Conservation (phyloP, 805 yeast species). For the Pichia paraexigua region DNA sequence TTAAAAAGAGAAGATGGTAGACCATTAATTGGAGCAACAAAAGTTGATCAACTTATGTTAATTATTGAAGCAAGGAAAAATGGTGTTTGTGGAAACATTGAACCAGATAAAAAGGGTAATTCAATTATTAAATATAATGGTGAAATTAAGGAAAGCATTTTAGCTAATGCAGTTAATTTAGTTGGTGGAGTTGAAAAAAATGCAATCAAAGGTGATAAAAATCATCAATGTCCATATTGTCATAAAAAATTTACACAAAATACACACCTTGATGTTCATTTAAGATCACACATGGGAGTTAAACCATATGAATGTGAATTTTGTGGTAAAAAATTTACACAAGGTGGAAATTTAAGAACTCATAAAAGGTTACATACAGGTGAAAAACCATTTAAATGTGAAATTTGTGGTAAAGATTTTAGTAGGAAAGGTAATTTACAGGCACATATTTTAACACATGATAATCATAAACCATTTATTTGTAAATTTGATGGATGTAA, state of each 20-base stretch:
- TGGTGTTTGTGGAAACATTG: conserved; percentile 57
- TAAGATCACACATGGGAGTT: conserved; percentile 78
- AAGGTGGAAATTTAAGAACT: conserved; percentile 83
- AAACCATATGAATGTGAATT: conserved; percentile 75
- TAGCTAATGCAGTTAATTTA: conserved; percentile 51
- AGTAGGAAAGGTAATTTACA: conserved; percentile 89
- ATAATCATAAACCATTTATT: conserved; percentile 64
- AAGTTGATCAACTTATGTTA: conserved; percentile 85
- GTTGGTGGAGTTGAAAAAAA: conserved; percentile 80
- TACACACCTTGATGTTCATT: conserved; percentile 88
- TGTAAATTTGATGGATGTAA: conserved; percentile 78
- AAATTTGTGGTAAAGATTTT: conserved; percentile 64
- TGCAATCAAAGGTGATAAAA: conserved; percentile 36
- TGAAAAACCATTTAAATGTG: conserved; percentile 82
- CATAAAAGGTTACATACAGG: conserved; percentile 86
- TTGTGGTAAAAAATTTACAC: conserved; percentile 79
- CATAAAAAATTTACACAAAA: conserved; percentile 75
- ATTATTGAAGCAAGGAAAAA: conserved; percentile 84
- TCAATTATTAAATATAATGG: conserved; percentile 44
- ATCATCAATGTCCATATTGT: conserved; percentile 70
- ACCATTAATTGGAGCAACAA: conserved; percentile 76
- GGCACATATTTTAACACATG: conserved; percentile 80
- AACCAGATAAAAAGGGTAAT: conserved; percentile 57
- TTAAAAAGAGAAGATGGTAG: conserved; percentile 52
- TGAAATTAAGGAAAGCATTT: conserved; percentile 3